Conservation (phyloP, 2,329 filamentous ascomycete genomes). For the Neofusicoccum sp. region DNA sequence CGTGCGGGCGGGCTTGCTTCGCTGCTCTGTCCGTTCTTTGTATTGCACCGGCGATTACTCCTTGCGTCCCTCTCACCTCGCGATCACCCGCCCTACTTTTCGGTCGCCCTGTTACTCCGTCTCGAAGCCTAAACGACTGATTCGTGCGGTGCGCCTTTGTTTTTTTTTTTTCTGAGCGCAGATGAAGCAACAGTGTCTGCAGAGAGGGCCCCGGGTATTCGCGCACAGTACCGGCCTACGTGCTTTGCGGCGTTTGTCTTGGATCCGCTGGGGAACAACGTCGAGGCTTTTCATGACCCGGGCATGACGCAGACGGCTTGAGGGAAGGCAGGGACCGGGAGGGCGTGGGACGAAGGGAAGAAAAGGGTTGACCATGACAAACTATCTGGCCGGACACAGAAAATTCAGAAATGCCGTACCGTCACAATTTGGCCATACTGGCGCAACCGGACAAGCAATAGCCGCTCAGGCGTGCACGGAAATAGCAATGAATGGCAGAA, state of each 20-base stretch:
- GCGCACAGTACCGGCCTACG: conserved; percentile 27
- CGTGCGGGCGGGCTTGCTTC: not conserved
- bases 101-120: too few relatives aligned
- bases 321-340: not conserved
- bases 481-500: not conserved
- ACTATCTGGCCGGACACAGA: too few relatives aligned
- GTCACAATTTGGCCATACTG: too few relatives aligned
- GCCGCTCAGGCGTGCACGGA: not conserved
- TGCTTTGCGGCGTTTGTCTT: conserved; percentile 31
- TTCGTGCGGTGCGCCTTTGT: not conserved
- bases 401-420: not conserved
- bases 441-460: not conserved
- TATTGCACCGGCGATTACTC: not conserved
- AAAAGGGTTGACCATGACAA: too few relatives aligned
- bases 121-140: too few relatives aligned
- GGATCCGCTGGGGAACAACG: conserved; percentile 24
- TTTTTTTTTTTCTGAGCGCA: not conserved
- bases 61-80: not conserved
- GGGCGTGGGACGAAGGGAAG: too few relatives aligned
- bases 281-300: not conserved
- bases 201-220: conserved; percentile 25
- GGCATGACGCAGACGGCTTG: not conserved
- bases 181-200: conserved; percentile 5
- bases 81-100: not conserved
- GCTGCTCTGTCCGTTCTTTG: not conserved